Conservation (phyloP, 1,284 basidiomycete genomes). For the Pseudozyma sp. region DNA sequence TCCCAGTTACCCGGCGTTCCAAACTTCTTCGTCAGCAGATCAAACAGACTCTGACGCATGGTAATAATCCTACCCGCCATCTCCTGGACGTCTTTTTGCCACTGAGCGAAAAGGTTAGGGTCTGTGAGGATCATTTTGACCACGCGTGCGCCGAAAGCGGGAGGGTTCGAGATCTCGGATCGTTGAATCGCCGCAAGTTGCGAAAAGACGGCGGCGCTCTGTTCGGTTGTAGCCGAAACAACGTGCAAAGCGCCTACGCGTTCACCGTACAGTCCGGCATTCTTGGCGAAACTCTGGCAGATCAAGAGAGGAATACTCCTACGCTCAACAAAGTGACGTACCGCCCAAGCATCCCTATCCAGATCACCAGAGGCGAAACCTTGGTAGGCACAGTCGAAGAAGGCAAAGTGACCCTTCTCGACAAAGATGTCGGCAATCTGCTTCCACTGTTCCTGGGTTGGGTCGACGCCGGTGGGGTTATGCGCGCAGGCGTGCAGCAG, state of each 20-base stretch:
- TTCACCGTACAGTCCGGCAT: conserved; percentile 90
- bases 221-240: conserved; percentile 49
- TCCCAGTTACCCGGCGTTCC: conserved; percentile 87
- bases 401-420: conserved; percentile 83
- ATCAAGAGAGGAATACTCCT: conserved; percentile 82
- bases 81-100: conserved; percentile 88
- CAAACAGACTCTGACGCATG: conserved; percentile 85
- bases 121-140: conserved; percentile 75
- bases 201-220: conserved; percentile 55
- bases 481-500: conserved; percentile 93
- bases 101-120: conserved; percentile 79
- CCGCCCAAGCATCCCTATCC: conserved; percentile 89
- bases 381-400: conserved; percentile 96
- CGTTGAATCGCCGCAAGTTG: conserved; percentile 88
- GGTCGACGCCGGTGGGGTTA: conserved; percentile 93
- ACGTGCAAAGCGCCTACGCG: conserved; percentile 76
- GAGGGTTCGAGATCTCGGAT: conserved; percentile 93
- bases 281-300: conserved; percentile 97
- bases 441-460: conserved; percentile 88
- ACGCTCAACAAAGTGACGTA: conserved; percentile 84
- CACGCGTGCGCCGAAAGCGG: conserved; percentile 87
- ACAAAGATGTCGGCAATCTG: conserved; percentile 81
- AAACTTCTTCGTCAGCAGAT: conserved; percentile 82
- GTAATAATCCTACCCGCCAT: conserved; percentile 92
- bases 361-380: conserved; percentile 89